Evolutionary conservation across 371 early-diverging fungal species (phyloP), one percentile per base, ranked within the genome.

Genomic region (Mortierella sp.): DNA sequence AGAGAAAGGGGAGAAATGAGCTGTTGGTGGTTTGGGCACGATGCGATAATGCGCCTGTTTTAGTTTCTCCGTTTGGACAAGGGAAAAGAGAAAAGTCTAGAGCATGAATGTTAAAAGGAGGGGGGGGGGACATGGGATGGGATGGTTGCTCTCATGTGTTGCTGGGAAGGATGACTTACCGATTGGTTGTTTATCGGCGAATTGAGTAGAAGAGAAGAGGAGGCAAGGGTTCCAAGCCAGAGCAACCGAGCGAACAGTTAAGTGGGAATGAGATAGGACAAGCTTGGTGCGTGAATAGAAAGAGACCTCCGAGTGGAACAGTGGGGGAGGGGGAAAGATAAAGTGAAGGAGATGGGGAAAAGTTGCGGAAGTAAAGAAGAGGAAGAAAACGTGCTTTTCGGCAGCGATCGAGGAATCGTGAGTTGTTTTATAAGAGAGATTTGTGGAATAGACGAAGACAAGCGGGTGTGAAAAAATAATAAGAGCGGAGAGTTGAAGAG

Each of bases 31-130:
- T 64, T 64, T 64, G 37, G 37, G 64, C 37, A 31, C 34, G 8
- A 19, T 26, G 57, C 28, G 28, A 21, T 40, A 37, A 64, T 64
- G 67, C 24, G 9, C 67, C 67, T 37, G 21, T 37, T 64, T 64
- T 8, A 37, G 40, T 64, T 64, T 64, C 67, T 64, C 40, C 67
- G 37, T 37, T 28, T 34, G 11, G 6, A 9, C 11, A 2, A 9
- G 75, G 54, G n/a, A 67, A 51, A 16, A 67, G 57, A 51, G 51
- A 50, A 10, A 10, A 0, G 37, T 26, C 10, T 43, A 14, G 67
- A 69, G 69, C 57, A 57, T 26, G 50, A 28, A 57, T 61, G 34
- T 34, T 69, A 43, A 75, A 69, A 61, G 67, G 67, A 21, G 67
- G 5, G n/a, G 40, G 67, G 40, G 67, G 5, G n/a, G 19, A 6